Evolutionary conservation across 2,329 filamentous ascomycete genomes (phyloP), one percentile per base, ranked within the genome.

Genomic region (Ophiosphaerella herpotricha): DNA sequence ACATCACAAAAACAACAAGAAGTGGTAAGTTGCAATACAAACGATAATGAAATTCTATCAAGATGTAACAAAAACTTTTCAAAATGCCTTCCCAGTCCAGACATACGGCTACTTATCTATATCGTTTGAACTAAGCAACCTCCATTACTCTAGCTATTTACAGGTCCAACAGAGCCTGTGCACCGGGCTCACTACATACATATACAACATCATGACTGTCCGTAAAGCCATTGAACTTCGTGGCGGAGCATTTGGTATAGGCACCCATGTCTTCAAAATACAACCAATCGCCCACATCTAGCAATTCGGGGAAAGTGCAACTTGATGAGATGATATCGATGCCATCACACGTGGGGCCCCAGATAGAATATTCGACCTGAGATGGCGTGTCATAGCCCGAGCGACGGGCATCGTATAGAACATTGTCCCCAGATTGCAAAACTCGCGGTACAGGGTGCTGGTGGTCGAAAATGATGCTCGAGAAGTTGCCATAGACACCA

Each of bases 201-300:
- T 97, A 97, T 59, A 97, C 86, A 57, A 95, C 88, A 66, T 96
- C 89, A 74, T 99, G 94, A 63, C 86, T 82, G 75, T 97, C 90
- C 46, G 87, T 89, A 77, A 97, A 99, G 57, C 94, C 94, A 64
- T 99, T 99, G 86, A 99, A 99, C 70, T 89, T 87, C 49, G 94
- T 99, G 57, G 94, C 93, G 52, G 91, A 97, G 81, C 93, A 97
- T 82, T 92, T 96, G 64, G 94, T 97, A 76, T 99, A 99, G 21
- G 94, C 93, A 47, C 94, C 94, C 94, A 99, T 99, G 55, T 96
- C 86, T 78, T 97, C 91, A 75, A 99, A 99, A 79, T 96, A 99
- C 46, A 99, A 82, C 94, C 94, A 99, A 74, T 99, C 94, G 44
- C 94, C 94, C 7, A 96, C 90, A 68, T 97, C 87, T 37, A 99